Base-by-base conservation (phyloP, 306 rosid species). In the Vachellia pachyceras region DNA sequence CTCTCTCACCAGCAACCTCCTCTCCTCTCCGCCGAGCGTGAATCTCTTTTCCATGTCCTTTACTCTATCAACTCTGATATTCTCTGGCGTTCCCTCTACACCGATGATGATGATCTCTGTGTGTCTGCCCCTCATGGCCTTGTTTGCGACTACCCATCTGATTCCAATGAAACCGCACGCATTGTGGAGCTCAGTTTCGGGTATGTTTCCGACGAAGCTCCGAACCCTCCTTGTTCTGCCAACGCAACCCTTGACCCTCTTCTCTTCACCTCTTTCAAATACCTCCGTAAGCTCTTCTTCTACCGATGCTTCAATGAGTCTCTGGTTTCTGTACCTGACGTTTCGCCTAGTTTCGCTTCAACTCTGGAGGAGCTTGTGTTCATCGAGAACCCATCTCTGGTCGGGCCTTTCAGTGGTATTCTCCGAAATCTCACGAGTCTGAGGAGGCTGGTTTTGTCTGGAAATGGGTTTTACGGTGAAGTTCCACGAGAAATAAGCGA, bases 201-300 rank as follows among this genome's bases (percentile, higher is more conserved):
- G 12, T 87, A 79, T 60, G 90, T 92, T 29, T 94, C 98, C 15
- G 98, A 92, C 55, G 85, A 55, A 70, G 45, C 87, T 5, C 85
- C 92, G 1, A 94, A 90, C 90, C 97, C 97, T 7, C 90, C 92
- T 1, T 94, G 98, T 75, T 85, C 90, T 42, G 4, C 76, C 7
- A 75, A 86, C 77, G 85, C 97, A 33, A 84, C 90, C 1, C 73
- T 94, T 76, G 65, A 78, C 86, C 90, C 97, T 17, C 63, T 68
- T 0, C 86, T 94, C 67, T 91, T 91, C 87, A 76, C 90, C 10
- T 79, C 95, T 6, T 90, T 94, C 84, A 70, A 72, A 9, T 87
- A 72, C 75, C 92, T 94, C 6, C 87, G 90, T 2, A 94, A 89
- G 87, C 95, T 94, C 69, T 90, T 91, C 90, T 90, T 94, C 71